Evolutionary conservation across 371 early-diverging fungal genomes (phyloP).

Genomic region (Mortierella sp.): DNA sequence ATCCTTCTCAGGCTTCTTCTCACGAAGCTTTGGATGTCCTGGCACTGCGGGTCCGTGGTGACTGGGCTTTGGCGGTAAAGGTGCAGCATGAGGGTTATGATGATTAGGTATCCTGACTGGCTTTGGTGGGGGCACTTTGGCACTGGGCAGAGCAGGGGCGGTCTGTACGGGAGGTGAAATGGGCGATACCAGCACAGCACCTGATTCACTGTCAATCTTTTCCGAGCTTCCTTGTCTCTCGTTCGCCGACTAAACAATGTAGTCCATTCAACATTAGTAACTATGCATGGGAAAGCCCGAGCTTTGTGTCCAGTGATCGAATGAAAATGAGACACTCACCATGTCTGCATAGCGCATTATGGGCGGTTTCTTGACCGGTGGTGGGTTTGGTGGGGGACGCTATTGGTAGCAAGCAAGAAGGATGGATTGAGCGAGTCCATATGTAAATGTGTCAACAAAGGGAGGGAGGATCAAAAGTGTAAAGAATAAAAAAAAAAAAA

Average conservation of each 20-base stretch:
- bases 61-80: constrained; percentile 19
- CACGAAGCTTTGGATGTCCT: constrained; percentile 56
- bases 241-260: constrained; percentile 12
- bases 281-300: not conserved
- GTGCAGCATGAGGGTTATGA: constrained; percentile 21
- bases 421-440: not conserved
- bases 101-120: constrained; percentile 37
- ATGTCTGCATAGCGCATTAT: constrained; percentile 6
- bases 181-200: constrained; percentile 2
- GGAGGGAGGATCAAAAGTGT: not conserved
- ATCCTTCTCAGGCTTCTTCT: constrained; percentile 58
- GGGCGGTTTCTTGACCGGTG: constrained; percentile 34
- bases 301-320: not conserved
- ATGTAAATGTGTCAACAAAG: not conserved
- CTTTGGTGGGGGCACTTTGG: constrained; percentile 41
- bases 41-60: constrained; percentile 15
- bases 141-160: constrained; percentile 29
- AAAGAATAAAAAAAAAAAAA: not conserved
- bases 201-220: constrained; percentile 28
- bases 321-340: not conserved
- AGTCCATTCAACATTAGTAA: not conserved
- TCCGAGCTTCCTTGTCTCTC: constrained; percentile 25
- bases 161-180: constrained; percentile 6
- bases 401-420: not conserved
- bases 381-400: constrained; percentile 40